Evolutionary conservation across 2,329 filamentous ascomycete species (phyloP).

Genomic region (Colletotrichum lini): DNA sequence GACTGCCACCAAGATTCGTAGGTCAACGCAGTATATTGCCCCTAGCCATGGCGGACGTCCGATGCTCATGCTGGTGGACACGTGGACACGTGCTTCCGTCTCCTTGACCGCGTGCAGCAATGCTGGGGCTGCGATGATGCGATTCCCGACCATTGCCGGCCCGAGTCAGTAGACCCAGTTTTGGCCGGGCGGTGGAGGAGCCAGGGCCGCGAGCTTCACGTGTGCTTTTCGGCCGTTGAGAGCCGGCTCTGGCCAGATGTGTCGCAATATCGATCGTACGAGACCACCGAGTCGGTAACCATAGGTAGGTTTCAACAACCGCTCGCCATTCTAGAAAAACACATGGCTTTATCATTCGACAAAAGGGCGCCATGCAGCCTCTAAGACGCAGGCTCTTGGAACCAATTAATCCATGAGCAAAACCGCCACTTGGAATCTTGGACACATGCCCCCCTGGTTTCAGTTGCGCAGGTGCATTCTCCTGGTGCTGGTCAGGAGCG

Average conservation of each 20-base stretch:
- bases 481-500: conserved; percentile 21
- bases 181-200: not conserved
- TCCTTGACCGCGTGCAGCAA: not conserved
- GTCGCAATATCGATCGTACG: not conserved
- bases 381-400: not conserved
- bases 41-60: not conserved
- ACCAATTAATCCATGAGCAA: not conserved
- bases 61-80: not conserved
- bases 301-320: not conserved
- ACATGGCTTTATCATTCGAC: not conserved
- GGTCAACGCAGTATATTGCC: no score
- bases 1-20: no score
- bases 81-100: conserved; percentile 25
- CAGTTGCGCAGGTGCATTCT: conserved; percentile 20
- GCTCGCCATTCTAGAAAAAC: not conserved
- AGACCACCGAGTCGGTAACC: not conserved
- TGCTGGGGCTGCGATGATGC: conserved; percentile 5
- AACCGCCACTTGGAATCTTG: not conserved
- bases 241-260: not conserved
- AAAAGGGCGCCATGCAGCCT: not conserved
- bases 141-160: conserved; percentile 33
- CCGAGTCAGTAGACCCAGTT: conserved; percentile 23
- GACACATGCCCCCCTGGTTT: conserved; percentile 23
- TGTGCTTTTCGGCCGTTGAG: not conserved
- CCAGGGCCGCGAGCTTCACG: conserved; percentile 17